These are phyloP conservation scores for Mycena venus DNA, from an alignment of 768 basidiomycete genomes.

Conservation along the genomic window DNA sequence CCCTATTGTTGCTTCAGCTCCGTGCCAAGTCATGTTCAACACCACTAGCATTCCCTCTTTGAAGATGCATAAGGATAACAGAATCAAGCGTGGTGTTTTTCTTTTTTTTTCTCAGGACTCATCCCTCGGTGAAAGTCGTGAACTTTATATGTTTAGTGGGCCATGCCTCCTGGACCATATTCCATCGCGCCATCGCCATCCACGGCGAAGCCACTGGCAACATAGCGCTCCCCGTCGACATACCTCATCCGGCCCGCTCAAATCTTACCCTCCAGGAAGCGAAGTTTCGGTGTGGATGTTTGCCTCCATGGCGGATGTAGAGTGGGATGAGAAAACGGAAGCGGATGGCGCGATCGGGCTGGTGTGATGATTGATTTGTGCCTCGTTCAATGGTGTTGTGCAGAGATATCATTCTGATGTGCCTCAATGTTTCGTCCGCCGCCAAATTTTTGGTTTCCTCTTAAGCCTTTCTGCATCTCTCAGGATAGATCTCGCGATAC, in stretches of 20 bases:
- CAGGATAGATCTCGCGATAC: no score
- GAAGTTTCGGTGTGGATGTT: background rate
- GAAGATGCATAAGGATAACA: no score
- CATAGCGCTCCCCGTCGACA: background rate
- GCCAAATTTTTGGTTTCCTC: no score
- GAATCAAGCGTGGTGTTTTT: no score
- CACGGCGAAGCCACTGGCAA: background rate
- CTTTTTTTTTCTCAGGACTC: no score
- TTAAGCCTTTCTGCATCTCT: no score
- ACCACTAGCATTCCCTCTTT: no score
- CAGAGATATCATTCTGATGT: no score
- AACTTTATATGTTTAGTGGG: background rate
- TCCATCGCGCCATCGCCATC: background rate
- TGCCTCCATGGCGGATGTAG: background rate
- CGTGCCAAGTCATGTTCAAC: no score
- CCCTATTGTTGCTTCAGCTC: no score
- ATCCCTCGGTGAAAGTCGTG: no score
- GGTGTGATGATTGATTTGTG: background rate
- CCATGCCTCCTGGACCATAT: background rate
- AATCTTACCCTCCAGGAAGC: background rate
- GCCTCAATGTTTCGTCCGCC: no score
- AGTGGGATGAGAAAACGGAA: background rate
- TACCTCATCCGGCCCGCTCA: background rate
- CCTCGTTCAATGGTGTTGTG: background rate
- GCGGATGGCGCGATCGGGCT: background rate